phyloP scores from a whole-genome alignment of 2,329 filamentous ascomycete genomes.

The Arthrobotrys conoides region DNA sequence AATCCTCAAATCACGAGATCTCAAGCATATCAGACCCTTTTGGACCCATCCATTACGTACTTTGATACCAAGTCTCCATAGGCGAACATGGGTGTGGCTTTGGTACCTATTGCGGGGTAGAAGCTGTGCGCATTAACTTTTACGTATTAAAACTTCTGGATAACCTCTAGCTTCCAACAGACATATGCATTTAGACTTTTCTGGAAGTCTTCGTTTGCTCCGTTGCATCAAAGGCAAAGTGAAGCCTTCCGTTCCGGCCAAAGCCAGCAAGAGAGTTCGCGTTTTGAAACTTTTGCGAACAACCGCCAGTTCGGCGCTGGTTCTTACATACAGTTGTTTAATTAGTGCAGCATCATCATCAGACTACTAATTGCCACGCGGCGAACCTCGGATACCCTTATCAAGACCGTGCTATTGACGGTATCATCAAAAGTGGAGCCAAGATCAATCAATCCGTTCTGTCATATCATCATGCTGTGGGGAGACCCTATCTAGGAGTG shows the following conservation, averaged over 20 bases:
- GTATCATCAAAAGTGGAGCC: constrained; percentile 37
- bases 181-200: constrained; percentile 25
- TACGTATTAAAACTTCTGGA: constrained; percentile 33
- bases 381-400: constrained; percentile 43
- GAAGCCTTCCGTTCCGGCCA: constrained; percentile 34
- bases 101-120: constrained; percentile 50
- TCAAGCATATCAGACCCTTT: constrained; percentile 1
- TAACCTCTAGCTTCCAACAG: constrained; percentile 11
- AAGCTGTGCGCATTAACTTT: constrained; percentile 29
- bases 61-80: constrained; percentile 19
- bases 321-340: constrained; percentile 15
- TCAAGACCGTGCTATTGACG: constrained; percentile 19
- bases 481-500: constrained; percentile 27
- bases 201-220: constrained; percentile 22
- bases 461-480: constrained; percentile 44
- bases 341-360: constrained; percentile 28
- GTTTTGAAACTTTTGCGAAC: constrained; percentile 22
- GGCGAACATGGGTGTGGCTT: constrained; percentile 12
- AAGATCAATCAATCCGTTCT: constrained; percentile 45
- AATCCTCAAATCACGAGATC: constrained; percentile 14
- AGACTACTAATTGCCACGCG: constrained; percentile 19
- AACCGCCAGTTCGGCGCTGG: constrained; percentile 43
- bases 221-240: constrained; percentile 17
- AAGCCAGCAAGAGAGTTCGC: constrained; percentile 25
- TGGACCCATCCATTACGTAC: constrained; percentile 23